Percentiles rank a stretch among this genome's conserved stretches.
These are phyloP conservation scores for Pyronema domesticum DNA, from an alignment of 495 filamentous ascomycete species.

Conservation along the genomic window DNA sequence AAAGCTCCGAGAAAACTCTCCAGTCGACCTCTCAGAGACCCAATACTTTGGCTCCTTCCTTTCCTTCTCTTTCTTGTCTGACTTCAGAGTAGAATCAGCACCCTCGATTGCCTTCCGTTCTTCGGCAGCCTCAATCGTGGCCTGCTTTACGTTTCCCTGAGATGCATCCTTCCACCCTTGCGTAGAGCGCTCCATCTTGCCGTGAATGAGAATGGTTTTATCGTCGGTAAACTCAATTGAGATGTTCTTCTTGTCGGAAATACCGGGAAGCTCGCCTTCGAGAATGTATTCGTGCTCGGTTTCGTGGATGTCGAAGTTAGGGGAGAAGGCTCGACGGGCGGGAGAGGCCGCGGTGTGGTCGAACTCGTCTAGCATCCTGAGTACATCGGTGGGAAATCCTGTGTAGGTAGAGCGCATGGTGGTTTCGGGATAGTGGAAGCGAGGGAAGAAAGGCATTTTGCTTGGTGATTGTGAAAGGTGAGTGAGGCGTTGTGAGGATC, in stretches of 20 bases:
- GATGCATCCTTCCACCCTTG: background rate
- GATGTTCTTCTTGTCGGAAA: constrained; percentile 51
- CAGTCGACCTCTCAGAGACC: constrained; percentile 62
- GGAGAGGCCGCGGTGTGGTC: background rate
- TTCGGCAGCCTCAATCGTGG: background rate
- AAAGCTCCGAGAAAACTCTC: constrained; percentile 67
- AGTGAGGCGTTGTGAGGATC: background rate
- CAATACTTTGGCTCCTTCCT: constrained; percentile 43
- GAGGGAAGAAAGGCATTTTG: constrained; percentile 20
- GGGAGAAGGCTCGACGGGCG: constrained; percentile 36
- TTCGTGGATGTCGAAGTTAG: constrained; percentile 71
- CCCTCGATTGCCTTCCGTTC: constrained; percentile 1
- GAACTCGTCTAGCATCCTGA: constrained; percentile 53
- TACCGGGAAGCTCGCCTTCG: constrained; percentile 73
- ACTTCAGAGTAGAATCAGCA: background rate
- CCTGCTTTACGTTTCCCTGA: background rate
- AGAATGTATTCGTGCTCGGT: constrained; percentile 51
- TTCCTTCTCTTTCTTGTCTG: constrained; percentile 22
- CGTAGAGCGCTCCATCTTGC: constrained; percentile 45
- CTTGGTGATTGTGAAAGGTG: background rate
- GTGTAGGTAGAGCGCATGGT: background rate
- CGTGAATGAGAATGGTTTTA: constrained; percentile 56
- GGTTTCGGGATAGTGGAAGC: constrained; percentile 10
- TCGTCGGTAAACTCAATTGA: constrained; percentile 70
- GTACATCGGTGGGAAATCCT: constrained; percentile 28